Base-by-base conservation (phyloP, 306 rosid species). In the Echinosophora koreensis region DNA sequence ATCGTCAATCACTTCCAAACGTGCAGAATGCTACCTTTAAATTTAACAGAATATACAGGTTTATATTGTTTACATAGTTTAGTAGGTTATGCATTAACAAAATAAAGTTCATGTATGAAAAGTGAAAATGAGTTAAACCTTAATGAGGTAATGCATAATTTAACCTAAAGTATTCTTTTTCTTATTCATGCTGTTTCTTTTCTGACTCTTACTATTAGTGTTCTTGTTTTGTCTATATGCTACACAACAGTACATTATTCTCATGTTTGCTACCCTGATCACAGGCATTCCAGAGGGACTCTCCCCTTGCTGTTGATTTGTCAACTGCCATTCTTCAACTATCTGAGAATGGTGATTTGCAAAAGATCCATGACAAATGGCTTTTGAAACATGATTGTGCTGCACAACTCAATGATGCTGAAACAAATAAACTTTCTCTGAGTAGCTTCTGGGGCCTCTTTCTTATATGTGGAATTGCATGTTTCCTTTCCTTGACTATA, bases 301-400 rank as follows among this genome's bases (percentile, higher is more conserved):
- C 99, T 74, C 98, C 97, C 64, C 94, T 95, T 22, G 99, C 99
- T 4, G 87, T 88, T 16, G 99, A 92, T 80, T 57, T 95, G 75
- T 95, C 99, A 52, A 95, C 98, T 1, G 94, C 99, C 22, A 95
- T 95, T 83, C 99, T 95, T 64, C 97, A 95, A 84, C 98, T 95
- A 64, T 95, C 98, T 0, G 99, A 95, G 90, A 95, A 89, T 2
- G 97, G 99, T 14, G 96, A 95, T 69, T 89, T 95, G 74, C 99
- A 95, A 80, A 95, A 92, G 92, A 88, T 92, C 38, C 98, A 82
- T 22, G 88, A 92, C 77, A 95, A 95, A 77, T 95, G 99, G 99
- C 92, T 95, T 6, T 12, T 79, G n/a, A 73, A 13, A 5, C 75
- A 14, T 0, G 88, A 89, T 5, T 95, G 98, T 61, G 1, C 86